Conservation (phyloP, 257 asterid species). For the Gentiana straminea region DNA sequence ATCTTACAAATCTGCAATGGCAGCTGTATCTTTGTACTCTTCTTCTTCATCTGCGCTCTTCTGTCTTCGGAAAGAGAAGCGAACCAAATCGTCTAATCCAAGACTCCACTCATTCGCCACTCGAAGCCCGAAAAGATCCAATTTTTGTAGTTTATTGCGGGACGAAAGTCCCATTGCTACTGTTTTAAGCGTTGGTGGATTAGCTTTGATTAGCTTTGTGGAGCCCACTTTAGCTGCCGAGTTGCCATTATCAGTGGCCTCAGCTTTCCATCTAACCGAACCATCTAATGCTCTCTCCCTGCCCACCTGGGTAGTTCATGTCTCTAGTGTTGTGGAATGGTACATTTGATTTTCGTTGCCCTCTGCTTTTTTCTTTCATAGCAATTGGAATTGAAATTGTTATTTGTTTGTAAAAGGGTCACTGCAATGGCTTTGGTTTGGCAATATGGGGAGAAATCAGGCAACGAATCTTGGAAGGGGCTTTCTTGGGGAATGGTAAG, state of each 20-base stretch:
- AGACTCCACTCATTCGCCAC: conserved; percentile 14
- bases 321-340: conserved; percentile 98
- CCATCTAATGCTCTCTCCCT: conserved; percentile 92
- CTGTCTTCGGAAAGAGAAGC: conserved; percentile 17
- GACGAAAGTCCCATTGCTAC: conserved; percentile 19
- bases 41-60: conserved; percentile 17
- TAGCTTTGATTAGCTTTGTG: conserved; percentile 32
- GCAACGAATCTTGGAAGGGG: conserved; percentile 92
- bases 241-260: conserved; percentile 18
- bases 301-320: conserved; percentile 94
- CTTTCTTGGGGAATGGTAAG: conserved; percentile 98
- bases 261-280: conserved; percentile 38
- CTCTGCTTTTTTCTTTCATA: not conserved
- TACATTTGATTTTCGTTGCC: conserved; percentile 11
- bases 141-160: conserved; percentile 9
- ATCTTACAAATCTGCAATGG: conserved; percentile 18
- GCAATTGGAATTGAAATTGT: not conserved
- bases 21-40: conserved; percentile 12
- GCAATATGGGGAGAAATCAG: conserved; percentile 87
- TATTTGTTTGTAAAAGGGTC: conserved; percentile 36
- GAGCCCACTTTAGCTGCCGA: conserved; percentile 50
- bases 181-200: conserved; percentile 55
- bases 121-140: conserved; percentile 14
- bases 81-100: conserved; percentile 11
- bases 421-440: conserved; percentile 94